Percentiles rank a stretch among this genome's conserved stretches.
Conservation (phyloP, 495 filamentous ascomycete species). For the Parmelia sp. region DNA sequence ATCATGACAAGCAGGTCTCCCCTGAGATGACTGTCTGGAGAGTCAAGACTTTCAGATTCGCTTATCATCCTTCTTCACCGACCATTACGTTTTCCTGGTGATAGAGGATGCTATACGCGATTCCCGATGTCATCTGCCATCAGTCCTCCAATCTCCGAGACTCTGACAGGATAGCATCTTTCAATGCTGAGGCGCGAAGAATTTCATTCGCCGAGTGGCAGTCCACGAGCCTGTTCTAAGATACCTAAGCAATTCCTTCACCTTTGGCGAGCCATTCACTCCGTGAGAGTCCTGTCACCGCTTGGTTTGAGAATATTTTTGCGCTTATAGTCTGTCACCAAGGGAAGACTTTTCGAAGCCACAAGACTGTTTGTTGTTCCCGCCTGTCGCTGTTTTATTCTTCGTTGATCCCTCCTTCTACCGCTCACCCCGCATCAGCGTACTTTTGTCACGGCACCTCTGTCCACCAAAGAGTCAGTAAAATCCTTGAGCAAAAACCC, state of each 20-base stretch:
- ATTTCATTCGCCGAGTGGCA: not conserved
- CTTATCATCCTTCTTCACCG: not conserved
- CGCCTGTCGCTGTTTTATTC: not conserved
- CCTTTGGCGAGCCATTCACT: not conserved
- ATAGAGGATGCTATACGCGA: not conserved
- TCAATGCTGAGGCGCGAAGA: not conserved
- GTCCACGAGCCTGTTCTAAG: not conserved
- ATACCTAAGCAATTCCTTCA: not conserved
- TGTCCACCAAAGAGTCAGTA: not conserved
- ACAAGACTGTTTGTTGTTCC: not conserved
- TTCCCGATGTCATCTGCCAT: not conserved
- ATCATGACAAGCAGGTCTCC: not conserved
- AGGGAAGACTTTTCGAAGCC: not conserved
- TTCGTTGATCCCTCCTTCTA: not conserved
- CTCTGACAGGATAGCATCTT: not conserved
- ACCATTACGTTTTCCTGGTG: not conserved
- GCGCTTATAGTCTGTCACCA: not conserved
- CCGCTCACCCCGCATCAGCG: not conserved
- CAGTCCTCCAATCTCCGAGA: not conserved
- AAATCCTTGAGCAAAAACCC: not conserved
- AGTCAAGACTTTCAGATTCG: not conserved
- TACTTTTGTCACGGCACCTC: not conserved
- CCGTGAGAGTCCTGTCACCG: not conserved
- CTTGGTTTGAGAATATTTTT: not conserved
- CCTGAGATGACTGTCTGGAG: not conserved